Conservation (phyloP, 2,329 filamentous ascomycete species). For the Chaetomium strumarium region DNA sequence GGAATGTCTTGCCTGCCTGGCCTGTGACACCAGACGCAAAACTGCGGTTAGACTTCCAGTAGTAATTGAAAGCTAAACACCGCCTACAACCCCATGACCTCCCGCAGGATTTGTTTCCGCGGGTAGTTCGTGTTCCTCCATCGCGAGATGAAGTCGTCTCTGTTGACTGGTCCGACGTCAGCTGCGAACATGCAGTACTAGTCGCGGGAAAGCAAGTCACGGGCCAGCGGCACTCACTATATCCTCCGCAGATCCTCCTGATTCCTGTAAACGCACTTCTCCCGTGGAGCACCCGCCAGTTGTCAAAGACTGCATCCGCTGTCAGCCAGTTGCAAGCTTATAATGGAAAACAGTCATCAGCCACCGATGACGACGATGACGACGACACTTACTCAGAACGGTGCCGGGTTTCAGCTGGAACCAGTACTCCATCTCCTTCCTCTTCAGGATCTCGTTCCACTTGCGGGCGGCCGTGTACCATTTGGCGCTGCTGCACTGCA, state of each 20-base stretch:
- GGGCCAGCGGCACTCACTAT: constrained; percentile 55
- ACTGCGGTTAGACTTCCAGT: no score
- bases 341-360: constrained; percentile 6
- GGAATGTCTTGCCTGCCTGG: no score
- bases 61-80: no score
- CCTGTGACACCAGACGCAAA: no score
- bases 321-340: constrained; percentile 6
- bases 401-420: constrained; percentile 74
- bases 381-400: constrained; percentile 59
- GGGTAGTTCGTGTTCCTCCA: constrained; percentile 65
- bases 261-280: constrained; percentile 76
- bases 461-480: constrained; percentile 80
- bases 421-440: constrained; percentile 65
- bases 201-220: neutral
- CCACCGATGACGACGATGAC: no score
- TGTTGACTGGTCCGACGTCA: constrained; percentile 51
- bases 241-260: constrained; percentile 83
- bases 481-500: constrained; percentile 39
- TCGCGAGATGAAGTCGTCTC: constrained; percentile 74
- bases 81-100: constrained; percentile 26
- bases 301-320: constrained; percentile 71
- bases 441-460: constrained; percentile 65
- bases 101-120: constrained; percentile 38
- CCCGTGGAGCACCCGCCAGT: constrained; percentile 91
- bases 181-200: neutral